Conservation (phyloP, 2,329 filamentous ascomycete genomes). For the Hawksworthiomyces lignivorus region DNA sequence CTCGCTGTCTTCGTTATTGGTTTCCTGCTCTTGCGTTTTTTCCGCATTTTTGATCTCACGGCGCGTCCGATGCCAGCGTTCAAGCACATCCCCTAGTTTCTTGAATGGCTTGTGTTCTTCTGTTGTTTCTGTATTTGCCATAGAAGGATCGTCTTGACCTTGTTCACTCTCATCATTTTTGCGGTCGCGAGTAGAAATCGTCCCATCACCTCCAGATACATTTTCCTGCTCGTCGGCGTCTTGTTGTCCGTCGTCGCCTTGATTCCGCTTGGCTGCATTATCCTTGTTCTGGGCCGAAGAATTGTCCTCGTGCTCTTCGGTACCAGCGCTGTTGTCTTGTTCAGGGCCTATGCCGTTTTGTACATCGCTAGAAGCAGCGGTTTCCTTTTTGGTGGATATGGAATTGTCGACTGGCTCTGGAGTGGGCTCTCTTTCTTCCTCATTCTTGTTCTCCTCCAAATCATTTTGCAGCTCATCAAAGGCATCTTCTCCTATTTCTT, state of each 20-base stretch:
- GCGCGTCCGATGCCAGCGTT: constrained; percentile 86
- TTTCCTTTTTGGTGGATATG: constrained; percentile 48
- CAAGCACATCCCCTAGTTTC: constrained; percentile 86
- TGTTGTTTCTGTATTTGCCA: constrained; percentile 24
- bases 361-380: constrained; percentile 55
- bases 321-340: constrained; percentile 44
- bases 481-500: constrained; percentile 28
- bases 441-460: constrained; percentile 47
- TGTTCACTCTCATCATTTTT: constrained; percentile 35
- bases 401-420: constrained; percentile 35
- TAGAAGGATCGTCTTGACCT: constrained; percentile 24
- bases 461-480: constrained; percentile 23
- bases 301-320: constrained; percentile 11
- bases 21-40: constrained; percentile 39
- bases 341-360: constrained; percentile 59
- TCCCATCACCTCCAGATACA: constrained; percentile 56
- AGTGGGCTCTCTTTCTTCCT: constrained; percentile 36
- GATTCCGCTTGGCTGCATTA: constrained; percentile 54
- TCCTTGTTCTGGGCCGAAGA: constrained; percentile 33
- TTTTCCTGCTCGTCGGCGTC: constrained; percentile 49
- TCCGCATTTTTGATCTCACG: constrained; percentile 63
- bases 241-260: constrained; percentile 58
- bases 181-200: constrained; percentile 34
- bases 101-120: constrained; percentile 67
- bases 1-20: constrained; percentile 30